phyloP scores from a whole-genome alignment of 306 rosid species.

The Sesbania bispinosa region DNA sequence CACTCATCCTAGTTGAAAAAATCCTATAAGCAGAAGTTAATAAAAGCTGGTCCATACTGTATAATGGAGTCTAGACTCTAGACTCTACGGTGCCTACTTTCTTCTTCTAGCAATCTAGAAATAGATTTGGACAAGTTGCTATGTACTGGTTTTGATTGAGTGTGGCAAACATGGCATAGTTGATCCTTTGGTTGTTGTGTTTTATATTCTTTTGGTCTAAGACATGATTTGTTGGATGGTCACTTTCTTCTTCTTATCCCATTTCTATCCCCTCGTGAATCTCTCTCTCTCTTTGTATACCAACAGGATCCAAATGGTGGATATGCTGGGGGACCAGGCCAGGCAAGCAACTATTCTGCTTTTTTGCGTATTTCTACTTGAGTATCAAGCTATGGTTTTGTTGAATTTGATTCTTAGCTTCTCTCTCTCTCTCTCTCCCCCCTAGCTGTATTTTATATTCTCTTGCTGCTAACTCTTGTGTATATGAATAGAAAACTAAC shows the following conservation, averaged over 20 bases:
- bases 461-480: slow-evolving; percentile 1
- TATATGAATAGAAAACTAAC: neutral
- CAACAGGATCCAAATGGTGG: slow-evolving; percentile 85
- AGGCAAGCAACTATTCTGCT: slow-evolving; percentile 54
- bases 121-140: neutral
- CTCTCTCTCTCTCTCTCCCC: neutral
- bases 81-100: neutral
- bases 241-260: slow-evolving; percentile 3
- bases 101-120: neutral
- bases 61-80: neutral
- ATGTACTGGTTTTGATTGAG: neutral
- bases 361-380: slow-evolving; percentile 2
- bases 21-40: too few species aligned
- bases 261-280: neutral
- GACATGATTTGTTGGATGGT: slow-evolving; percentile 3
- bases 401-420: slow-evolving; percentile 1
- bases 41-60: too few species aligned
- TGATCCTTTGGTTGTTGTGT: neutral
- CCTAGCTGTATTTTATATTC: neutral
- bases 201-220: slow-evolving; percentile 3
- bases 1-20: too few species aligned
- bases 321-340: slow-evolving; percentile 96
- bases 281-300: slow-evolving; percentile 20
- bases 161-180: neutral
- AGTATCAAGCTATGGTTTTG: slow-evolving; percentile 12